A percentile compares a stretch with the other conserved stretches of the same genome.
Evolutionary conservation across 371 early-diverging fungal genomes (phyloP).

Genomic region (Lichtheimia hyalospora): DNA sequence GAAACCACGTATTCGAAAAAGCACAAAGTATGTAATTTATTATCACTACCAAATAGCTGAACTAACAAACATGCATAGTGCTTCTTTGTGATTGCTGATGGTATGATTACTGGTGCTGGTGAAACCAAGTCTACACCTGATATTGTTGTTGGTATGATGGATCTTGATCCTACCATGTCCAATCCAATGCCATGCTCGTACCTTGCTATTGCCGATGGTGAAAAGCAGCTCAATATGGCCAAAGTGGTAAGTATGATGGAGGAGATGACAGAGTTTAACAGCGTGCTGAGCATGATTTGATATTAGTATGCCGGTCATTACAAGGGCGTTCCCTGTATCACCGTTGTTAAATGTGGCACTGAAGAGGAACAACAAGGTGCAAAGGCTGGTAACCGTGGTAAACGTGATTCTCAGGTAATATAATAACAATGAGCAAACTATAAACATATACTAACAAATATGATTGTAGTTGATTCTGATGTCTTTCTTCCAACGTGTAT

Average conservation of each 20-base stretch:
- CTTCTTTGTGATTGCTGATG: slow-evolving; percentile 50
- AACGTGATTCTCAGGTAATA: slow-evolving; percentile 95
- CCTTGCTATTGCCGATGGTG: slow-evolving; percentile 91
- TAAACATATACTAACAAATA: neutral
- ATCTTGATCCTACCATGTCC: slow-evolving; percentile 56
- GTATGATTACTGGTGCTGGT: slow-evolving; percentile 53
- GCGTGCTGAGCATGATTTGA: neutral
- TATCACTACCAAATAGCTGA: slow-evolving; percentile 81
- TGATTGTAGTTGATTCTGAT: slow-evolving; percentile 76
- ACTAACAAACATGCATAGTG: slow-evolving; percentile 70
- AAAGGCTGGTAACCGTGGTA: slow-evolving; percentile 96
- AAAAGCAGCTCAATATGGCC: slow-evolving; percentile 91
- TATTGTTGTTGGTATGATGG: slow-evolving; percentile 72
- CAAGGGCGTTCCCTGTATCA: slow-evolving; percentile 80
- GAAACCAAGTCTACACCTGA: slow-evolving; percentile 67
- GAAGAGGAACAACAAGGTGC: slow-evolving; percentile 63
- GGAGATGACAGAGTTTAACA: neutral
- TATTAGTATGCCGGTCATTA: slow-evolving; percentile 87
- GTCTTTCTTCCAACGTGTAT: slow-evolving; percentile 92
- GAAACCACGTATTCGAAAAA: slow-evolving; percentile 61
- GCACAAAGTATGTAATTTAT: slow-evolving; percentile 63
- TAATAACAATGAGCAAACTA: neutral
- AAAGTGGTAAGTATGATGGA: slow-evolving; percentile 58
- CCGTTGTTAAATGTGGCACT: slow-evolving; percentile 91
- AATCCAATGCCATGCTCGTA: slow-evolving; percentile 71